Conservation (phyloP, 352 stramenopile species). For the Phytopythium aichiense region DNA sequence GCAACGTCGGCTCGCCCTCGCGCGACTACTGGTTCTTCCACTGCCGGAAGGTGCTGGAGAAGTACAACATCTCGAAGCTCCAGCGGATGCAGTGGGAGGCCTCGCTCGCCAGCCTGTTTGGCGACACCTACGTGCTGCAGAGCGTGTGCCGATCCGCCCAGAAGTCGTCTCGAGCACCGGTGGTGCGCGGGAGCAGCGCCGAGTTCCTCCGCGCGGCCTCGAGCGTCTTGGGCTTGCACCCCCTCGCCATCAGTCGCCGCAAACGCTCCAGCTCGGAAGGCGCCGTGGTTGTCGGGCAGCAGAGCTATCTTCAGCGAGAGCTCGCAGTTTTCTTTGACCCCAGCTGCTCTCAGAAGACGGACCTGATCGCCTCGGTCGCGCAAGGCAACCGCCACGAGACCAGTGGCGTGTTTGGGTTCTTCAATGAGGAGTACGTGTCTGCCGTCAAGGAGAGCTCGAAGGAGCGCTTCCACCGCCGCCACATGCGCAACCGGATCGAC, state of each 20-base stretch:
- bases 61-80: conserved; percentile 61
- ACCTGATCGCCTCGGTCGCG: conserved; percentile 24
- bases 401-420: conserved; percentile 51
- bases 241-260: conserved; percentile 9
- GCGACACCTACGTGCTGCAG: conserved; percentile 54
- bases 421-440: conserved; percentile 55
- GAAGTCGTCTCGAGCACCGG: conserved; percentile 1
- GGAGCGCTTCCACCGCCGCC: conserved; percentile 48
- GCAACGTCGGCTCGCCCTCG: conserved; percentile 50
- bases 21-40: conserved; percentile 76
- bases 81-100: conserved; percentile 74
- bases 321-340: conserved; percentile 46
- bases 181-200: neutral
- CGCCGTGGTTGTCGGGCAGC: conserved; percentile 6
- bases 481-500: conserved; percentile 65
- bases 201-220: conserved; percentile 14
- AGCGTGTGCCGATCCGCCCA: conserved; percentile 29
- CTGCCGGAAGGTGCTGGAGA: conserved; percentile 50
- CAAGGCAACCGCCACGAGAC: conserved; percentile 31
- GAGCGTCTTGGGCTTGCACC: conserved; percentile 17
- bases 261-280: neutral
- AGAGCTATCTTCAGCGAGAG: conserved; percentile 31
- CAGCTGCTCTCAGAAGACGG: conserved; percentile 33
- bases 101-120: conserved; percentile 64
- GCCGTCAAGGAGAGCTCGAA: conserved; percentile 60